phyloP scores from a whole-genome alignment of 371 early-diverging fungal genomes.

The Actinomucor elegans region DNA sequence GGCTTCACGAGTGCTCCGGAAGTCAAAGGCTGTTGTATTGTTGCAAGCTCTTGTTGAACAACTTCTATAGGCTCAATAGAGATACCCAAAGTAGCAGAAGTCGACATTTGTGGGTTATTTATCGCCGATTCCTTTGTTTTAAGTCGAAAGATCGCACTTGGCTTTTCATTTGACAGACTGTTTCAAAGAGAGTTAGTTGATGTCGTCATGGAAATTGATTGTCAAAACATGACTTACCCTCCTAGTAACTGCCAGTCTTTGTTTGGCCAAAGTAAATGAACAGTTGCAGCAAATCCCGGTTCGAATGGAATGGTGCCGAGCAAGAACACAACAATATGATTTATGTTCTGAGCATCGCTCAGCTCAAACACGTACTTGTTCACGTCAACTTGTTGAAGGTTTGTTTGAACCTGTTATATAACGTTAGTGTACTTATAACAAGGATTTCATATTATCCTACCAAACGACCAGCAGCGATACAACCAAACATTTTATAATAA shows the following conservation, averaged over 20 bases:
- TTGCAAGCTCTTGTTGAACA: constrained; percentile 59
- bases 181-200: no score
- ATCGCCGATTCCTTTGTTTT: constrained; percentile 16
- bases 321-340: constrained; percentile 92
- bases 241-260: constrained; percentile 87
- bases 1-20: constrained; percentile 27
- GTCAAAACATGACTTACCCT: constrained; percentile 44
- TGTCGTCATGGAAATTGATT: no score
- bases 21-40: constrained; percentile 8
- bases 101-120: constrained; percentile 19
- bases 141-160: constrained; percentile 81
- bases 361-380: constrained; percentile 83
- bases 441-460: constrained; percentile 34
- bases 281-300: constrained; percentile 82
- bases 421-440: neutral
- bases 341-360: constrained; percentile 76
- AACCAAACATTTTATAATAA: constrained; percentile 96
- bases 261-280: constrained; percentile 87
- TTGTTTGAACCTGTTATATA: constrained; percentile 80
- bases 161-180: constrained; percentile 71
- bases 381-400: constrained; percentile 83
- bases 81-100: constrained; percentile 83
- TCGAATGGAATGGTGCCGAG: constrained; percentile 86
- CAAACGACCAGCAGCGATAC: constrained; percentile 84
- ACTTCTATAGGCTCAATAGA: constrained; percentile 81